phyloP scores from a whole-genome alignment of 306 rosid species.

The Abrus precatorius region DNA sequence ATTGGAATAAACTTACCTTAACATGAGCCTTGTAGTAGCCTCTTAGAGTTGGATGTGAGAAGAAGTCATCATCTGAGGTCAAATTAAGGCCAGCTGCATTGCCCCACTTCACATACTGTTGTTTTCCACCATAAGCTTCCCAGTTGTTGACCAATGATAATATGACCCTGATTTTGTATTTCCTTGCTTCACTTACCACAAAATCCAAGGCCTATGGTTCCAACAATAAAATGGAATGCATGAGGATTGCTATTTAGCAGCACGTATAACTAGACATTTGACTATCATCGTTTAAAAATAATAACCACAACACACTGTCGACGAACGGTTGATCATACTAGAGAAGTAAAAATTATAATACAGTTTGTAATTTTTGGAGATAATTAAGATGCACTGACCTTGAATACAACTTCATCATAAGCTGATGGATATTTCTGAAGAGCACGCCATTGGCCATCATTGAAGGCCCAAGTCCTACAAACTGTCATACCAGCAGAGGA shows the following conservation, averaged over 20 bases:
- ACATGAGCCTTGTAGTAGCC: constrained; percentile 88
- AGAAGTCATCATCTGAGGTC: constrained; percentile 88
- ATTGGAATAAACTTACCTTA: constrained; percentile 62
- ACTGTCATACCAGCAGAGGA: constrained; percentile 82
- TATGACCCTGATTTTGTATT: constrained; percentile 84
- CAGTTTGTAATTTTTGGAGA: not conserved
- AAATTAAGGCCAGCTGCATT: constrained; percentile 85
- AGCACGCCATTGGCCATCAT: constrained; percentile 96
- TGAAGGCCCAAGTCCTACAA: constrained; percentile 98
- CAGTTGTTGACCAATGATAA: constrained; percentile 88
- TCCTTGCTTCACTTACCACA: constrained; percentile 89
- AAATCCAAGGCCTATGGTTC: constrained; percentile 82
- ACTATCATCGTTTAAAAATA: not conserved
- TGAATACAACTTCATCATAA: constrained; percentile 85
- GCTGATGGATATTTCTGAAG: constrained; percentile 87
- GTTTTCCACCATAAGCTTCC: constrained; percentile 96
- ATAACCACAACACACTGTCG: not conserved
- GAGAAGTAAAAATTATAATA: not conserved
- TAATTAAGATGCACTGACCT: constrained; percentile 53
- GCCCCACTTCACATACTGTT: constrained; percentile 97
- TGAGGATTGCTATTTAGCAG: constrained; percentile 25
- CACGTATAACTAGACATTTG: not conserved
- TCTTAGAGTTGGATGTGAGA: constrained; percentile 82
- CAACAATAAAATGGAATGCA: constrained; percentile 20
- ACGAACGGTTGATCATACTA: not conserved